These are phyloP conservation scores for Coemansia sp. DNA, from an alignment of 192 early-diverging fungal species.

Conservation along the genomic window DNA sequence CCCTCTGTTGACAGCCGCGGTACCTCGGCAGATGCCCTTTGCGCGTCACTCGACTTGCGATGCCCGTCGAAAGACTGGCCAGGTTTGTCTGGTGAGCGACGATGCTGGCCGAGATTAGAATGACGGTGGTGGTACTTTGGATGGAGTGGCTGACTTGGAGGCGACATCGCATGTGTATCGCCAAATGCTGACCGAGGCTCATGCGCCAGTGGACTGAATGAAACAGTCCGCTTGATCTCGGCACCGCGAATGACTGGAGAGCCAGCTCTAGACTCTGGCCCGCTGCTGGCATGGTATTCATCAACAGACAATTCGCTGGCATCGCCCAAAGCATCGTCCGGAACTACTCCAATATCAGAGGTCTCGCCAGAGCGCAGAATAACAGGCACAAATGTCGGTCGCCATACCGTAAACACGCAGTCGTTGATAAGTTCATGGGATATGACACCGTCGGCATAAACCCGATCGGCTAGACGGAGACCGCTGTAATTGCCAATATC, in stretches of 20 bases:
- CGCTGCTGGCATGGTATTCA: conserved; percentile 9
- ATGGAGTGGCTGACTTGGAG: not conserved
- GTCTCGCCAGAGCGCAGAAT: conserved; percentile 25
- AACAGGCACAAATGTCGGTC: conserved; percentile 43
- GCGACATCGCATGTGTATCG: not conserved
- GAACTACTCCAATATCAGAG: not conserved
- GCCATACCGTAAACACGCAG: conserved; percentile 56
- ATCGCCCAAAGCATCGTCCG: conserved; percentile 11
- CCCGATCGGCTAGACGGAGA: conserved; percentile 47
- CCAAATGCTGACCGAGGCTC: not conserved
- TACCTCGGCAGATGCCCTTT: conserved; percentile 20
- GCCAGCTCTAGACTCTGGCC: conserved; percentile 1
- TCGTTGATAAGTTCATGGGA: conserved; percentile 53
- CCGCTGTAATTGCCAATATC: conserved; percentile 56
- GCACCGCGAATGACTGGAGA: not conserved
- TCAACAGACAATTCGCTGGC: conserved; percentile 21
- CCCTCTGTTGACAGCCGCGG: conserved; percentile 22
- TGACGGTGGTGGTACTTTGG: not conserved
- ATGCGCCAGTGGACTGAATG: conserved; percentile 12
- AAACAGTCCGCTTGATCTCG: conserved; percentile 14
- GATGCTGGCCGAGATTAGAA: not conserved
- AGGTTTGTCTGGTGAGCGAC: conserved; percentile 4
- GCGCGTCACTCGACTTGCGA: not conserved
- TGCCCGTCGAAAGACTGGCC: not conserved
- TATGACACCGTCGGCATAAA: conserved; percentile 50